Percentiles rank a stretch among this genome's conserved stretches.
These are phyloP conservation scores for Coffea humblotiana DNA, from an alignment of 305 asterid species.

Conservation along the genomic window DNA sequence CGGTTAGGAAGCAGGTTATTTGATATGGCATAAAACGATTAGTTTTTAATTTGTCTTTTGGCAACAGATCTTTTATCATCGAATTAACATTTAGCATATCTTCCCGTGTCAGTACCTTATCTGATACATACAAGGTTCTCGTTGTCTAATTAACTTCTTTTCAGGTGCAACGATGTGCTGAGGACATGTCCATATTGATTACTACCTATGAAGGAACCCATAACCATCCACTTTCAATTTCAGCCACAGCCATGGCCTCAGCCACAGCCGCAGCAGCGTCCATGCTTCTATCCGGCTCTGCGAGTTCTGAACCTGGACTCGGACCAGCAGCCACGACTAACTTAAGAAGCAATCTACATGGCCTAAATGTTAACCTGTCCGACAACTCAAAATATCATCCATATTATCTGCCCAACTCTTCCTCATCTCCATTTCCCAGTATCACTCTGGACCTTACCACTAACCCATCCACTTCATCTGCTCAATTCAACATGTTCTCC, in stretches of 20 bases:
- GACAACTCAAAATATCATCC: slow-evolving; percentile 30
- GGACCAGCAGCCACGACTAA: slow-evolving; percentile 19
- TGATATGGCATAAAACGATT: background rate
- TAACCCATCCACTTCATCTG: slow-evolving; percentile 36
- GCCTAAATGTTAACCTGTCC: slow-evolving; percentile 24
- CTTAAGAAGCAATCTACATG: slow-evolving; percentile 26
- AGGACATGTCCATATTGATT: slow-evolving; percentile 70
- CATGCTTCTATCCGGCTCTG: slow-evolving; percentile 85
- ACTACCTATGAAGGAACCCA: slow-evolving; percentile 90
- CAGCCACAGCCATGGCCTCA: slow-evolving; percentile 94
- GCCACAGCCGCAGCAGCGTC: slow-evolving; percentile 91
- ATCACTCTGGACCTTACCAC: slow-evolving; percentile 78
- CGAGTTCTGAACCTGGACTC: slow-evolving; percentile 39
- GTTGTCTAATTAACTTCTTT: background rate
- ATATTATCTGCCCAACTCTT: slow-evolving; percentile 34
- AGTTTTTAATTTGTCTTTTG: background rate
- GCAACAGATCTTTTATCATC: background rate
- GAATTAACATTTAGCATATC: background rate
- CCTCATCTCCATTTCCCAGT: slow-evolving; percentile 55
- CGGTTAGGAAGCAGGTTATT: slow-evolving; percentile 78
- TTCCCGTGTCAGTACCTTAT: background rate
- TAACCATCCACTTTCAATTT: slow-evolving; percentile 73
- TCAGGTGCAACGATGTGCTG: slow-evolving; percentile 73
- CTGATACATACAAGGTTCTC: background rate
- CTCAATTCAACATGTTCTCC: slow-evolving; percentile 42